Evolutionary conservation across 108 stramenopile species (phyloP).

Genomic region (Cyclotella baltica): DNA sequence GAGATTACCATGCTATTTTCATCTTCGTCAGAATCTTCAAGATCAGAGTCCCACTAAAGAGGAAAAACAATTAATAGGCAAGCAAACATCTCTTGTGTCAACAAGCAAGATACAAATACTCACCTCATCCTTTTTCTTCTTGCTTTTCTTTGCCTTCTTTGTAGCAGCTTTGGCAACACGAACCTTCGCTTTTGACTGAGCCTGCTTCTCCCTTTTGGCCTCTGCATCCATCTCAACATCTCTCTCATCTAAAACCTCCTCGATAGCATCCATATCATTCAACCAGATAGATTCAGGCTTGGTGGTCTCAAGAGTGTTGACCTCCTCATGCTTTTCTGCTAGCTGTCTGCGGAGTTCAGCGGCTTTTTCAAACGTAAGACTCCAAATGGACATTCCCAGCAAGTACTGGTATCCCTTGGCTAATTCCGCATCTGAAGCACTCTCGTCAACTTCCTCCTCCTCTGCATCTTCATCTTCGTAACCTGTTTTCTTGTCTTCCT

Average conservation of each 20-base stretch:
- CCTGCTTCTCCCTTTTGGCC: constrained; percentile 64
- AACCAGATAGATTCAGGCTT: constrained; percentile 90
- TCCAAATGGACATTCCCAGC: constrained; percentile 98
- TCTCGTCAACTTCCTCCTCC: constrained; percentile 44
- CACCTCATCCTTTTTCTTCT: not conserved
- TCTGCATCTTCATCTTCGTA: constrained; percentile 71
- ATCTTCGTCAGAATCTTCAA: constrained; percentile 8
- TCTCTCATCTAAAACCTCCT: constrained; percentile 86
- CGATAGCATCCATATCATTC: constrained; percentile 93
- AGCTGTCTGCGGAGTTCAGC: constrained; percentile 88
- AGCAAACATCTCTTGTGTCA: not conserved
- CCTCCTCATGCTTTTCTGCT: constrained; percentile 82
- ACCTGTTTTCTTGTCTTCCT: constrained; percentile 49
- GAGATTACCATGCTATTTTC: not conserved
- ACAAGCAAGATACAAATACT: not conserved
- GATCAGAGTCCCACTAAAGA: constrained; percentile 12
- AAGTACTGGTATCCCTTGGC: constrained; percentile 98
- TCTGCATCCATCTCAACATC: constrained; percentile 66
- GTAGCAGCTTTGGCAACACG: constrained; percentile 36
- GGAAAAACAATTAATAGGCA: not conserved
- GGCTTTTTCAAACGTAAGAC: constrained; percentile 96
- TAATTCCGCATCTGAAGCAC: constrained; percentile 63
- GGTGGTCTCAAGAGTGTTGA: constrained; percentile 83
- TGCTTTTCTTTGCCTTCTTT: constrained; percentile 39
- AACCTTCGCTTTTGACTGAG: constrained; percentile 65